These are phyloP conservation scores for Nicotiana rustica DNA, from an alignment of 305 asterid species.

Conservation along the genomic window DNA sequence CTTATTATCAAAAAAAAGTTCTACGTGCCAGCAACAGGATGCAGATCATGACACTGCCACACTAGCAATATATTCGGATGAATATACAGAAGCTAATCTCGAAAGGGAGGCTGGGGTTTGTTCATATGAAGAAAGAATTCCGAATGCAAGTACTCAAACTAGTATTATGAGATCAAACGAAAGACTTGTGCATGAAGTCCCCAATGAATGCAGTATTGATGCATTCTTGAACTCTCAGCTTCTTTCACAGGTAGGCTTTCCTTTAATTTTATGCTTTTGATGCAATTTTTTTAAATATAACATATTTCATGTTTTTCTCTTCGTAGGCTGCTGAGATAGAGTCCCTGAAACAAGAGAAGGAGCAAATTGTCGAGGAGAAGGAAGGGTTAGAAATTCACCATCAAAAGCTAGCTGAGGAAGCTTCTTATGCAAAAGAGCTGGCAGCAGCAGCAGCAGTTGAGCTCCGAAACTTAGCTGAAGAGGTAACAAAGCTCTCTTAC, in stretches of 20 bases:
- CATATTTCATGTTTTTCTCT: conserved; percentile 33
- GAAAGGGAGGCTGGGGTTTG: conserved; percentile 45
- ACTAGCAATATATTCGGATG: conserved; percentile 45
- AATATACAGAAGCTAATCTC: conserved; percentile 45
- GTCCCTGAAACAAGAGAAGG: conserved; percentile 73
- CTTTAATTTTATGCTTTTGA: conserved; percentile 8
- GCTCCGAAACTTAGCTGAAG: conserved; percentile 84
- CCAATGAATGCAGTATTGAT: conserved; percentile 50
- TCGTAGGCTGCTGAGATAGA: conserved; percentile 80
- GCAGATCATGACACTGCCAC: conserved; percentile 42
- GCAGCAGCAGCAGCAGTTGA: conserved; percentile 91
- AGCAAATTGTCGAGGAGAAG: conserved; percentile 62
- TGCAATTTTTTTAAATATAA: conserved; percentile 3
- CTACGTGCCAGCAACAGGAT: conserved; percentile 43
- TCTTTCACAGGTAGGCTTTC: conserved; percentile 59
- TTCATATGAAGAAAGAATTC: conserved; percentile 53
- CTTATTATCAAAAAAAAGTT: conserved; percentile 50
- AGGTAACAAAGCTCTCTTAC: conserved; percentile 82
- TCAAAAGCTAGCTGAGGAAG: conserved; percentile 72
- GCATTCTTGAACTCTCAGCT: conserved; percentile 60
- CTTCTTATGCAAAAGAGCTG: conserved; percentile 80
- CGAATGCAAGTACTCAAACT: conserved; percentile 62
- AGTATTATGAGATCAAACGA: conserved; percentile 60
- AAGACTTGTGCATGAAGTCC: conserved; percentile 50
- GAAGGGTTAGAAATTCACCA: conserved; percentile 65